phyloP scores from a whole-genome alignment of 306 rosid species.

The Abrus pulchellus region DNA sequence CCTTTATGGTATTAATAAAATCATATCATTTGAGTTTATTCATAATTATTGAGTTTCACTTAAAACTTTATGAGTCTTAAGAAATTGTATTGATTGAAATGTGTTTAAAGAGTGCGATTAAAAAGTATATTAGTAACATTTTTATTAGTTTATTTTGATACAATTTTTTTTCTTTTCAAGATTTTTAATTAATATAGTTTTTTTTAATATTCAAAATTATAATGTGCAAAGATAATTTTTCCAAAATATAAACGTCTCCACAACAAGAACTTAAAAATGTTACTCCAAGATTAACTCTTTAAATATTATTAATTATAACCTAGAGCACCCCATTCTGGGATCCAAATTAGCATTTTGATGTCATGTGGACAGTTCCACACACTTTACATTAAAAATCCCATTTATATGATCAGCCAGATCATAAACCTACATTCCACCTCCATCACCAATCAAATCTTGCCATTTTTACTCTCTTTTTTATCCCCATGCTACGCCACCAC shows the following conservation, averaged over 20 bases:
- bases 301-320: neutral
- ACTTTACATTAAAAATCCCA: neutral
- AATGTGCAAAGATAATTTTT: neutral
- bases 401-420: neutral
- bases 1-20: too few species aligned
- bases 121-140: too few species aligned
- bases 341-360: neutral
- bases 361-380: neutral
- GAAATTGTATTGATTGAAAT: too few species aligned
- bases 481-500: neutral
- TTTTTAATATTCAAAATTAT: too few species aligned
- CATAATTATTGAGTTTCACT: too few species aligned
- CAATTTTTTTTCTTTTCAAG: too few species aligned
- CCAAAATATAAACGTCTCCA: neutral
- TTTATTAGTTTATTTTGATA: too few species aligned
- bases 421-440: constrained; percentile 1
- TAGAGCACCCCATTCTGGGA: neutral
- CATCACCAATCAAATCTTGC: constrained; percentile 6
- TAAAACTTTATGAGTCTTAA: too few species aligned
- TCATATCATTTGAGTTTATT: too few species aligned
- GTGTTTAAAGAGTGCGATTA: too few species aligned
- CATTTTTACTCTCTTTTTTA: neutral
- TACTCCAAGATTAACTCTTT: too few species aligned
- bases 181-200: too few species aligned
- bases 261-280: neutral